Conservation (phyloP, 1,284 basidiomycete species). For the Mycosarcoma mackinlayi region DNA sequence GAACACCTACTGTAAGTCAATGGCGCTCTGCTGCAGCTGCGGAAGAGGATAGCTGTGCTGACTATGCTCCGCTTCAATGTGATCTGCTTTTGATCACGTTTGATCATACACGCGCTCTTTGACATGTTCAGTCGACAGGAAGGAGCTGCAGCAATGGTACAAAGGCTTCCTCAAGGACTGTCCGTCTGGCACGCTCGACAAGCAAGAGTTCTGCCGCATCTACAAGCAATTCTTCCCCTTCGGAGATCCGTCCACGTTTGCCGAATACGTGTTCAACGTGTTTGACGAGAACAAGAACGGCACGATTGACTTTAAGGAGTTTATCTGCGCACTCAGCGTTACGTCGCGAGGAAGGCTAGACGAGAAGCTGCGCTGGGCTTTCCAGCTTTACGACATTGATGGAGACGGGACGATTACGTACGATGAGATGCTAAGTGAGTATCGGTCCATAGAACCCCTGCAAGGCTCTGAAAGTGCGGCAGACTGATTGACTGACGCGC, state of each 20-base stretch:
- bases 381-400: slow-evolving; percentile 99
- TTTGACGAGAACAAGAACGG: slow-evolving; percentile 68
- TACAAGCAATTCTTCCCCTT: slow-evolving; percentile 99
- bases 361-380: slow-evolving; percentile 99
- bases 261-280: slow-evolving; percentile 95
- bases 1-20: slow-evolving; percentile 90
- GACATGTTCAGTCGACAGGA: slow-evolving; percentile 86
- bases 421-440: slow-evolving; percentile 83
- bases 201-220: slow-evolving; percentile 94
- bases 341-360: slow-evolving; percentile 93
- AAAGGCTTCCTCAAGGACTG: slow-evolving; percentile 99
- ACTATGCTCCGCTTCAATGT: not conserved
- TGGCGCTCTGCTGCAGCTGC: not conserved
- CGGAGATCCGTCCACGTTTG: slow-evolving; percentile 95
- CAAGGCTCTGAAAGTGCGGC: no score
- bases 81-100: not conserved
- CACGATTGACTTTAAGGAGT: slow-evolving; percentile 75
- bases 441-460: not conserved
- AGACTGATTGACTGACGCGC: no score
- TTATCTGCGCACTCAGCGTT: slow-evolving; percentile 95
- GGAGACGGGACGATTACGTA: slow-evolving; percentile 69
- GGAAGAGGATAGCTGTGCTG: not conserved
- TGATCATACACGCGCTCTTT: not conserved
- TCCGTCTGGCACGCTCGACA: slow-evolving; percentile 95
- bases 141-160: slow-evolving; percentile 99